These are phyloP conservation scores for Cystobasidiaceae sp. DNA, from an alignment of 1,284 basidiomycete genomes.

Conservation along the genomic window DNA sequence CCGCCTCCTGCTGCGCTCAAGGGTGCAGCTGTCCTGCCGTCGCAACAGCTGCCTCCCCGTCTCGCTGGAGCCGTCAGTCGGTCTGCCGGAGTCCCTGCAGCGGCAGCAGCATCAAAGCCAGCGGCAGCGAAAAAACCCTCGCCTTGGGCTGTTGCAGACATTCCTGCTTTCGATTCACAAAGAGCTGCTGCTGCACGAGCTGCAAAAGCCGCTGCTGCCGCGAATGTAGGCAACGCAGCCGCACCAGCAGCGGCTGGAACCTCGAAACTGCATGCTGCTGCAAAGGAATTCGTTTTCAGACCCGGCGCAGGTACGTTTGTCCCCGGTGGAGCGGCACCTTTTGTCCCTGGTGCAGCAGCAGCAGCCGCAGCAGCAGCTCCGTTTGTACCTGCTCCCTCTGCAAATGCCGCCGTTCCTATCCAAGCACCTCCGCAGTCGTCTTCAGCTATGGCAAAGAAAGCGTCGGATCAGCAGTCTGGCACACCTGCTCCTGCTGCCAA, in stretches of 20 bases:
- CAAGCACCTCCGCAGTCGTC: neutral
- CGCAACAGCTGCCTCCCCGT: constrained; percentile 22
- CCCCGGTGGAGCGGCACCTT: neutral
- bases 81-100: no score
- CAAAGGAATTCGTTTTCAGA: constrained; percentile 42
- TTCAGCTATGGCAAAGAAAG: neutral
- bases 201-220: constrained; percentile 19
- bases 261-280: constrained; percentile 41
- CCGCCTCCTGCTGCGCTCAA: constrained; percentile 6
- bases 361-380: neutral
- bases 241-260: constrained; percentile 11
- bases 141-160: constrained; percentile 59
- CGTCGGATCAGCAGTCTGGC: neutral
- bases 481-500: neutral
- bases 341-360: neutral
- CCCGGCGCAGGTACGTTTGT: constrained; percentile 38
- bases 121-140: constrained; percentile 30
- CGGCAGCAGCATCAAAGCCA: constrained; percentile 27
- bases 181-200: constrained; percentile 34
- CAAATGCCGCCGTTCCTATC: neutral
- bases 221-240: constrained; percentile 21
- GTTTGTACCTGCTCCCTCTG: neutral
- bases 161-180: constrained; percentile 82
- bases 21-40: neutral
- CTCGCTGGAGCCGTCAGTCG: constrained; percentile 30